Evolutionary conservation across 2,329 filamentous ascomycete species (phyloP).

Genomic region (Ophiostoma ulmi): DNA sequence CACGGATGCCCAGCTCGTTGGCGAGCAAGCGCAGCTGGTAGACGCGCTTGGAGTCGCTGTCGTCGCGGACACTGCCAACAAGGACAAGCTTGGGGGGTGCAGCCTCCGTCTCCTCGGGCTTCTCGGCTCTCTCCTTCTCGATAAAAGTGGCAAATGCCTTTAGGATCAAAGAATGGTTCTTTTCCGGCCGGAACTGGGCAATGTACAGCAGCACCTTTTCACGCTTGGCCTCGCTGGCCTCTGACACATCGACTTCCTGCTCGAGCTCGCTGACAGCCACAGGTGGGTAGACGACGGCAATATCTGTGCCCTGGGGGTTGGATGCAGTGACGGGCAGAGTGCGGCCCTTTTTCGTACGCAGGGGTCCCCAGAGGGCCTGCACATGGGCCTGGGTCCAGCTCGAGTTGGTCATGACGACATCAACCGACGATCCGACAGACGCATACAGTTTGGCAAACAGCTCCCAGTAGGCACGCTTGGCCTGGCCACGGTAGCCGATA

Average conservation of each 20-base stretch:
- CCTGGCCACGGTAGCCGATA: conserved; percentile 60
- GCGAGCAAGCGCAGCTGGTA: conserved; percentile 82
- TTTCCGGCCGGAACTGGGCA: conserved; percentile 94
- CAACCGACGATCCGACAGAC: conserved; percentile 73
- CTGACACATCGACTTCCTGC: conserved; percentile 64
- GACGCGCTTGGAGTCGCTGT: conserved; percentile 72
- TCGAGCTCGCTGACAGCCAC: conserved; percentile 84
- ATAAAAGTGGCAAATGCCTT: conserved; percentile 77
- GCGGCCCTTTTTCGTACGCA: conserved; percentile 39
- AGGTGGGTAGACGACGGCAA: conserved; percentile 81
- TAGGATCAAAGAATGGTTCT: conserved; percentile 86
- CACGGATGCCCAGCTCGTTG: conserved; percentile 79
- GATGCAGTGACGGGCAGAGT: neutral
- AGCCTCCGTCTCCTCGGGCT: neutral
- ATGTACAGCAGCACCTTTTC: conserved; percentile 80
- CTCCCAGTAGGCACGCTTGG: conserved; percentile 81
- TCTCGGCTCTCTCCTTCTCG: conserved; percentile 38
- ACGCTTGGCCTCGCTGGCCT: conserved; percentile 62
- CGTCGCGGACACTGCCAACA: conserved; percentile 87
- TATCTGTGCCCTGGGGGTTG: conserved; percentile 36
- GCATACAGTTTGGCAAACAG: conserved; percentile 79
- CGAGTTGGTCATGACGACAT: conserved; percentile 97
- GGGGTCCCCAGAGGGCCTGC: conserved; percentile 68
- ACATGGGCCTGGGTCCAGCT: conserved; percentile 89
- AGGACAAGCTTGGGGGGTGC: conserved; percentile 65